These are phyloP conservation scores for Exophiala sp. DNA, from an alignment of 2,329 filamentous ascomycete species.

Conservation along the genomic window DNA sequence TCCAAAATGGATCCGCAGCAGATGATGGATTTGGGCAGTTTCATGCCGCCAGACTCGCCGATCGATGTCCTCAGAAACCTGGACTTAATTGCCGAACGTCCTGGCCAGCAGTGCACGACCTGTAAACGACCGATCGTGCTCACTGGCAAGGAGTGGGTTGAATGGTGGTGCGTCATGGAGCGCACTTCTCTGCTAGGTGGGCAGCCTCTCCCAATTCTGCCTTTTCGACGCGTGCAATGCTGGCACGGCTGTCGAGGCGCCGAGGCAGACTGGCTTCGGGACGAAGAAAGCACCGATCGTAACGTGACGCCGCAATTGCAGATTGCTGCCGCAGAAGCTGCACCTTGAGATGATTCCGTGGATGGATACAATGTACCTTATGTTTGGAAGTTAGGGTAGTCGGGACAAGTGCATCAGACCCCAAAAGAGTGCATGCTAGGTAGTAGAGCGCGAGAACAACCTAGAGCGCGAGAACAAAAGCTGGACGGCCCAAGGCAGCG, in stretches of 20 bases:
- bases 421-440: no score
- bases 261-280: neutral
- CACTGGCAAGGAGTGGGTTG: slow-evolving; percentile 41
- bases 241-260: slow-evolving; percentile 7
- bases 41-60: slow-evolving; percentile 35
- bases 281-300: no score
- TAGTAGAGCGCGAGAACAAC: no score
- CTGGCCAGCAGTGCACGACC: slow-evolving; percentile 38
- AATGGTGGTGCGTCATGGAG: slow-evolving; percentile 31
- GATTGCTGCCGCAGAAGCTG: no score
- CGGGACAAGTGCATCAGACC: no score
- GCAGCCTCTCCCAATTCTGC: neutral
- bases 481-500: no score
- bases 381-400: no score
- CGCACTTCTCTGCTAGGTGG: neutral
- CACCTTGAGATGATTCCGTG: no score
- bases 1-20: slow-evolving; percentile 35
- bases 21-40: slow-evolving; percentile 35
- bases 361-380: no score
- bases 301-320: no score
- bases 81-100: slow-evolving; percentile 34
- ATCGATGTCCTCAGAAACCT: slow-evolving; percentile 35
- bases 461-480: no score
- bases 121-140: slow-evolving; percentile 39
- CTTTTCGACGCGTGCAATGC: slow-evolving; percentile 9